Percentiles rank a stretch among this genome's conserved stretches.
Evolutionary conservation across 257 asterid species (phyloP).

Genomic region (Solanum commersonii): DNA sequence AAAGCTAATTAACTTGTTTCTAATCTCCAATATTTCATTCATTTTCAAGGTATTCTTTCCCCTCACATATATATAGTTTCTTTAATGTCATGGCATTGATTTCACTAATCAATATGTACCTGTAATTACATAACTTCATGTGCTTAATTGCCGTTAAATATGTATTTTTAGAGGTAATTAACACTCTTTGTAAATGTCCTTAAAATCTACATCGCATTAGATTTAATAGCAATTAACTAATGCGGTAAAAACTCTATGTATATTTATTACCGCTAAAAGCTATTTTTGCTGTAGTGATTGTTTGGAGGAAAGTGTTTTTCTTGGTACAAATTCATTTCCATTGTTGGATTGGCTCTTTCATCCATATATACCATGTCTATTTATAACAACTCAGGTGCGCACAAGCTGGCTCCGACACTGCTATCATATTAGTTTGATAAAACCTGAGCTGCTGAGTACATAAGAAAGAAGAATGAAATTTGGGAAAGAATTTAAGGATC

Average conservation of each 20-base stretch:
- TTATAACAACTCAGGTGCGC: background rate
- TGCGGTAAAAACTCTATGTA: fast-evolving
- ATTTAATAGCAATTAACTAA: too few relatives aligned
- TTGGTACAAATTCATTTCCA: background rate
- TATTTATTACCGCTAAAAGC: too few relatives aligned
- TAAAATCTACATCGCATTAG: fast-evolving
- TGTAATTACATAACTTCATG: background rate
- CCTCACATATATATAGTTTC: background rate
- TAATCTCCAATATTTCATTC: background rate
- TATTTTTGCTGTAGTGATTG: too few relatives aligned
- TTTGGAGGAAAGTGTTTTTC: background rate
- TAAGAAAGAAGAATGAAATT: constrained; percentile 27
- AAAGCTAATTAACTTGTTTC: background rate
- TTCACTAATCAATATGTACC: background rate
- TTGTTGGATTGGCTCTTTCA: background rate
- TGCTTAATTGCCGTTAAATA: too few relatives aligned
- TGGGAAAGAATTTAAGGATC: constrained; percentile 28
- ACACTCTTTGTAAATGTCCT: background rate
- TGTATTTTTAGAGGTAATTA: too few relatives aligned
- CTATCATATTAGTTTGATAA: background rate
- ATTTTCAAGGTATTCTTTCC: background rate
- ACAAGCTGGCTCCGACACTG: background rate
- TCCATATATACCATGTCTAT: background rate
- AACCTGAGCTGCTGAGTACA: background rate
- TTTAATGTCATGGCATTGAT: background rate